Evolutionary conservation across 1,139 yeast species (phyloP).

Genomic region (Candida sojae): DNA sequence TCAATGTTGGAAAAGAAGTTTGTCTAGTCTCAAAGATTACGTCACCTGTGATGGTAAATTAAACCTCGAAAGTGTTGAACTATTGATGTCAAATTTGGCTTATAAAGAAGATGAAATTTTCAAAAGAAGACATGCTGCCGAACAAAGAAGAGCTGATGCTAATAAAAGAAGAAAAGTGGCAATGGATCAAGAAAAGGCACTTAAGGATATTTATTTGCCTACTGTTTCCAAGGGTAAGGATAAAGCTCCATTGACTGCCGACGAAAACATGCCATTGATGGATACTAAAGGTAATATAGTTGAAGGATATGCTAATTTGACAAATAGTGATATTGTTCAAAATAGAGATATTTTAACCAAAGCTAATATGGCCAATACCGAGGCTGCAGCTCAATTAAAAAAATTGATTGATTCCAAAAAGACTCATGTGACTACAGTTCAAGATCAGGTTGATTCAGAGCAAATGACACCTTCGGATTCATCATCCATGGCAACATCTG

Average conservation of each 20-base stretch:
- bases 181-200: conserved; percentile 41
- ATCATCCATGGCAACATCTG: conserved; percentile 16
- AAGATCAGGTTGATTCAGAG: conserved; percentile 19
- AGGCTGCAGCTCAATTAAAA: conserved; percentile 69
- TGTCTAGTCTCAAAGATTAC: conserved; percentile 71
- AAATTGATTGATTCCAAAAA: conserved; percentile 38
- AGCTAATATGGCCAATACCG: conserved; percentile 74
- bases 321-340: conserved; percentile 73
- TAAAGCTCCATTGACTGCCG: conserved; percentile 72
- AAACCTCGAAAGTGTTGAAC: conserved; percentile 74
- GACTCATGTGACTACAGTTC: conserved; percentile 36
- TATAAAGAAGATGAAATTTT: conserved; percentile 81
- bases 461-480: conserved; percentile 11
- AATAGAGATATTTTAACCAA: conserved; percentile 66
- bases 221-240: conserved; percentile 65
- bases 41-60: conserved; percentile 89
- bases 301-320: conserved; percentile 62
- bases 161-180: conserved; percentile 58
- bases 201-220: conserved; percentile 35
- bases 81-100: conserved; percentile 65
- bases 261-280: conserved; percentile 74
- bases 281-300: conserved; percentile 69
- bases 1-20: conserved; percentile 75
- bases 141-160: conserved; percentile 63
- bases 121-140: conserved; percentile 65